phyloP scores from a whole-genome alignment of 306 rosid species.

The Trichosanthes cucumerina region DNA sequence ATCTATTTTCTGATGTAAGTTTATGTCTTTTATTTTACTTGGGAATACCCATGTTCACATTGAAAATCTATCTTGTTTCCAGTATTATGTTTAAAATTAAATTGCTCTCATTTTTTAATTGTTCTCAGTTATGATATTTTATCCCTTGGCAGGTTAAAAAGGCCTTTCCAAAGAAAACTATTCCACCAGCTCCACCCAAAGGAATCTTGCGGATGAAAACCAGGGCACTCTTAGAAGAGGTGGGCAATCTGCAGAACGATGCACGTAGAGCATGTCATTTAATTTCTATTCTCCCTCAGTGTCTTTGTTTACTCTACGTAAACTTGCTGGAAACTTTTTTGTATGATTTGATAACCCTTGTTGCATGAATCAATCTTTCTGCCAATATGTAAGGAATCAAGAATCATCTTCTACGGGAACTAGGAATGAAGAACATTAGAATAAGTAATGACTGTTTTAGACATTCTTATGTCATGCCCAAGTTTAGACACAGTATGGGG shows the following conservation, averaged over 20 bases:
- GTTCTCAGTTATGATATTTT: slow-evolving; percentile 13
- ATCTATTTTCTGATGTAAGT: slow-evolving; percentile 77
- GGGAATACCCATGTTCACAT: not conserved
- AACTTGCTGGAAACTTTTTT: not conserved
- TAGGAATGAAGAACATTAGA: not conserved
- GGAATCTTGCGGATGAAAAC: slow-evolving; percentile 82
- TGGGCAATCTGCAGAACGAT: slow-evolving; percentile 17
- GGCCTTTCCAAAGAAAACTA: slow-evolving; percentile 62
- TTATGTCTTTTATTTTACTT: slow-evolving; percentile 9
- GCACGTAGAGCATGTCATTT: not conserved
- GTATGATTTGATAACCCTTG: not conserved
- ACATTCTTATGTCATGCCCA: not conserved
- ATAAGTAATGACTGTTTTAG: not conserved
- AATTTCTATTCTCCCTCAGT: not conserved
- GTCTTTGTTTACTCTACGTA: not conserved
- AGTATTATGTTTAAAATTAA: slow-evolving; percentile 8
- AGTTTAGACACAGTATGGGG: not conserved
- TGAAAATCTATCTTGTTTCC: not conserved
- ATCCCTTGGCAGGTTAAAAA: slow-evolving; percentile 53
- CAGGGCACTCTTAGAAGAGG: slow-evolving; percentile 90
- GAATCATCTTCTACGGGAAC: not conserved
- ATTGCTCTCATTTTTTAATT: slow-evolving; percentile 13
- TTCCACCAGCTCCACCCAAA: slow-evolving; percentile 90
- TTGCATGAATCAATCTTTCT: not conserved
- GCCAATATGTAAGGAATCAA: not conserved